Evolutionary conservation across 2,329 filamentous ascomycete species (phyloP).

Genomic region (Leptographium wingfieldii): DNA sequence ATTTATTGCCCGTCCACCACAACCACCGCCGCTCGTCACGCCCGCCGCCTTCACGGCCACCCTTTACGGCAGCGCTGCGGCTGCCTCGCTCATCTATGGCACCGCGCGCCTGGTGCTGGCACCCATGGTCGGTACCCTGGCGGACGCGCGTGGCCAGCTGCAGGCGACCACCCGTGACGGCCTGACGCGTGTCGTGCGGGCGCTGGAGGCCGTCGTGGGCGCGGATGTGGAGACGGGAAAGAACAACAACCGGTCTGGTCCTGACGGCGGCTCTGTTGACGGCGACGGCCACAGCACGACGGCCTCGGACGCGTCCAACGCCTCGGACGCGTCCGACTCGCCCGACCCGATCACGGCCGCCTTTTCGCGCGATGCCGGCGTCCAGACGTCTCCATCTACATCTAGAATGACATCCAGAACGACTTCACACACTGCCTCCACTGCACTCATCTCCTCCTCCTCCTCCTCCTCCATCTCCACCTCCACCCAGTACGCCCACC

Average conservation of each 20-base stretch:
- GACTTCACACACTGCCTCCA: not conserved
- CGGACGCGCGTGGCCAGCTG: slow-evolving; percentile 39
- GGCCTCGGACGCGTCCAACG: slow-evolving; percentile 13
- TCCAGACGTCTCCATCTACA: slow-evolving; percentile 53
- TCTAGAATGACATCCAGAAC: not conserved
- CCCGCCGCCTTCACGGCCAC: slow-evolving; percentile 44
- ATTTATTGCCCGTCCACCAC: slow-evolving; percentile 45
- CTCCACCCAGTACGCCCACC: not conserved
- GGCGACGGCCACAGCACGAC: not conserved
- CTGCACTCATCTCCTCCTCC: not conserved
- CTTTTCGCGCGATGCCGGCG: slow-evolving; percentile 69
- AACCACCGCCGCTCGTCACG: slow-evolving; percentile 50
- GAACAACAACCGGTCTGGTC: not conserved
- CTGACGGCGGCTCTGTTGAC: not conserved
- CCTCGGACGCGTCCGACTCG: slow-evolving; percentile 26
- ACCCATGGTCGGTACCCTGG: slow-evolving; percentile 44
- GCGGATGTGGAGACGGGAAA: slow-evolving; percentile 30
- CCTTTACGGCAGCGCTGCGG: slow-evolving; percentile 42
- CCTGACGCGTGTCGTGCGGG: slow-evolving; percentile 32
- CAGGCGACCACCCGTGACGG: slow-evolving; percentile 33
- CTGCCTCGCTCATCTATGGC: slow-evolving; percentile 56
- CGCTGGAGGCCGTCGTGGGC: slow-evolving; percentile 46
- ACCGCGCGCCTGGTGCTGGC: slow-evolving; percentile 55
- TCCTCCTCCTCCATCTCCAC: not conserved
- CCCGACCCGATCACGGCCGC: slow-evolving; percentile 40